Evolutionary conservation across 768 basidiomycete species (phyloP).

Genomic region (Rhodosporidiobolus sp.): DNA sequence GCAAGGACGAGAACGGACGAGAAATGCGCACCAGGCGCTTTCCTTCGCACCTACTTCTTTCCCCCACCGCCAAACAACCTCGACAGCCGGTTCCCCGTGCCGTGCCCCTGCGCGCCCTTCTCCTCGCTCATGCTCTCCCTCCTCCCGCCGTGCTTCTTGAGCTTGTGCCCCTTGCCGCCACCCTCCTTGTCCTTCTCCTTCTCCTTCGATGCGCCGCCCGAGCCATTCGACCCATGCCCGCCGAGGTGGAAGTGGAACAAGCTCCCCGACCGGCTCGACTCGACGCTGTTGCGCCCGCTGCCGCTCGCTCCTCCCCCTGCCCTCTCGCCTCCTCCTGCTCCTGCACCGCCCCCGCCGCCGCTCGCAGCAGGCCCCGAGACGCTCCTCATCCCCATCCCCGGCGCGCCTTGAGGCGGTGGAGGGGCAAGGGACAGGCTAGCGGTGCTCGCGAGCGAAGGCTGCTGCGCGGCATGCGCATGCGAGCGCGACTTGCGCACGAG

Average conservation of each 20-base stretch:
- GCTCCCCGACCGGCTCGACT: not conserved
- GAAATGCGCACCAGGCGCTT: no score
- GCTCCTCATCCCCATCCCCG: no score
- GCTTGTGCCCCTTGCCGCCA: not conserved
- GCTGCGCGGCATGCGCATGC: not conserved
- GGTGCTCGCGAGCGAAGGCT: not conserved
- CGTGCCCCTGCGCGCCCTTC: no score
- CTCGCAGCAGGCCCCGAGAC: no score
- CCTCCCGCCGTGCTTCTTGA: conserved; percentile 1
- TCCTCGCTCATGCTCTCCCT: not conserved
- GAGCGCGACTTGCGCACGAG: conserved; percentile 21
- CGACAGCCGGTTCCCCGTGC: not conserved
- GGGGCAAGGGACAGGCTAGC: not conserved
- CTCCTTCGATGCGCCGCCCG: no score
- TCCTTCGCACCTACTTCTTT: not conserved
- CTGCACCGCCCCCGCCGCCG: no score
- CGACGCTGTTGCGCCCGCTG: not conserved
- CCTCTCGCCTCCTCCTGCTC: not conserved
- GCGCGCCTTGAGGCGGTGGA: no score
- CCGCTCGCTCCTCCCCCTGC: not conserved
- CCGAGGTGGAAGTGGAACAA: no score
- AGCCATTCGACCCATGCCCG: no score
- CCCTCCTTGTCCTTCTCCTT: not conserved
- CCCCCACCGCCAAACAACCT: not conserved
- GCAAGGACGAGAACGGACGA: no score